Evolutionary conservation across 2,329 filamentous ascomycete genomes (phyloP), one percentile per base, ranked within the genome.

Genomic region (Fonsecaea pedrosoi): DNA sequence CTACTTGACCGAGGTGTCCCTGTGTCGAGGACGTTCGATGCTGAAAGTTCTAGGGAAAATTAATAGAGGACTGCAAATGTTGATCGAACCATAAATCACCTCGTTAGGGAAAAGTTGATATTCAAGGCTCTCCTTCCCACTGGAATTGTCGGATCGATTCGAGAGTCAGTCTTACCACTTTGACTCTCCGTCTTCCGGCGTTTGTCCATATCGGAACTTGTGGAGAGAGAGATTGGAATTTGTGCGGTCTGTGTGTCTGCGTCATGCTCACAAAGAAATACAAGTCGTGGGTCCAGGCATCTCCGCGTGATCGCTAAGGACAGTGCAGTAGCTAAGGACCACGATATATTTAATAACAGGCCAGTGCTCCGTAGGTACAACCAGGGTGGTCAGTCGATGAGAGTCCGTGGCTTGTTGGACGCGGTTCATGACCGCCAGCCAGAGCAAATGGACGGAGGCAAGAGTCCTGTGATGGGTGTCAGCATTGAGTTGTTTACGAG

Each of bases 371-470:
- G 25, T 25, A 25, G 25, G 18, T 25, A 3, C 45, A 25, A n/a
- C 45, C 18, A 50, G 34, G 45, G 35, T 21, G 34, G 53, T 48
- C 40, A 50, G 53, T 35, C 30, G 25, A n/a, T 60, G 57, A 18
- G 48, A 61, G 59, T 53, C 45, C 59, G 59, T 61, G 34, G 59
- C 45, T 34, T 38, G 35, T 25, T 30, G 58, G 25, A 15, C 42
- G 37, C 58, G 59, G 59, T 48, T 61, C 59, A 48, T 38, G 10
- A 48, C 59, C 59, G 59, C 59, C 59, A 61, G 59, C 54, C 18
- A 40, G 45, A 54, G 37, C 13, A 3, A 8, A 30, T 9, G 32
- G 8, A n/a, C 30, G 45, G 45, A 45, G 42, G 25, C n/a, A 40
- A 13, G 45, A 50, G 45, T 50, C 13, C 45, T 50, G 57, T 30